phyloP scores from a whole-genome alignment of 345 rosid species.

The Streptanthus diversifolius region DNA sequence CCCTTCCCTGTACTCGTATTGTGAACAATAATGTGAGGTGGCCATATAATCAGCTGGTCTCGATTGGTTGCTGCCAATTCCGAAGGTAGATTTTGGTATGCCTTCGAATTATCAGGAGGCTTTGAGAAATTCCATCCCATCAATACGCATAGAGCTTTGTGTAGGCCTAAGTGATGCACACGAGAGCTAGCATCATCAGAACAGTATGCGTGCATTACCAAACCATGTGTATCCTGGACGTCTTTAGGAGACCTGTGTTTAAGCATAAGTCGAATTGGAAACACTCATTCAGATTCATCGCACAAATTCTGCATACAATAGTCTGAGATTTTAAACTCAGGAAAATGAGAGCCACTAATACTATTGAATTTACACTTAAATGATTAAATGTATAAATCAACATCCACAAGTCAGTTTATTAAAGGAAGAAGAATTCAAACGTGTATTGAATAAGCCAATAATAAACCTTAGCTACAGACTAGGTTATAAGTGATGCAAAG shows the following conservation, averaged over 20 bases:
- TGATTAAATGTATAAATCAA: slow-evolving; percentile 5
- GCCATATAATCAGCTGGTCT: slow-evolving; percentile 95
- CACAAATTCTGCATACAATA: slow-evolving; percentile 19
- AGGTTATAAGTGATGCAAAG: background rate
- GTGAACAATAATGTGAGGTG: slow-evolving; percentile 86
- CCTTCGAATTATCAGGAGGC: slow-evolving; percentile 87
- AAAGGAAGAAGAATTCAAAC: background rate
- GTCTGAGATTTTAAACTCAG: slow-evolving; percentile 36
- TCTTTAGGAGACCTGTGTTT: slow-evolving; percentile 90
- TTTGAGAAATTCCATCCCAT: slow-evolving; percentile 90
- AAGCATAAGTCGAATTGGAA: slow-evolving; percentile 65
- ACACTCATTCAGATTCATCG: slow-evolving; percentile 48
- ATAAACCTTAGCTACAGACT: slow-evolving; percentile 9
- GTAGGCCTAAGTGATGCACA: slow-evolving; percentile 93
- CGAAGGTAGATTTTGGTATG: slow-evolving; percentile 71
- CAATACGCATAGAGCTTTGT: slow-evolving; percentile 89
- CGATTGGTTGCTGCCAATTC: slow-evolving; percentile 72
- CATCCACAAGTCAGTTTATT: slow-evolving; percentile 7
- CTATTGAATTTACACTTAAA: background rate
- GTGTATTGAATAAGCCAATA: background rate
- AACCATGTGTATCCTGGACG: slow-evolving; percentile 81
- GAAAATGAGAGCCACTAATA: slow-evolving; percentile 10
- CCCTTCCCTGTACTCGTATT: slow-evolving; percentile 92
- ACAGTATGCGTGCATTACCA: slow-evolving; percentile 89
- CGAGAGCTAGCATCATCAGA: slow-evolving; percentile 67